Evolutionary conservation across 768 basidiomycete genomes (phyloP).

Genomic region (Rhodotorula toruloides): DNA sequence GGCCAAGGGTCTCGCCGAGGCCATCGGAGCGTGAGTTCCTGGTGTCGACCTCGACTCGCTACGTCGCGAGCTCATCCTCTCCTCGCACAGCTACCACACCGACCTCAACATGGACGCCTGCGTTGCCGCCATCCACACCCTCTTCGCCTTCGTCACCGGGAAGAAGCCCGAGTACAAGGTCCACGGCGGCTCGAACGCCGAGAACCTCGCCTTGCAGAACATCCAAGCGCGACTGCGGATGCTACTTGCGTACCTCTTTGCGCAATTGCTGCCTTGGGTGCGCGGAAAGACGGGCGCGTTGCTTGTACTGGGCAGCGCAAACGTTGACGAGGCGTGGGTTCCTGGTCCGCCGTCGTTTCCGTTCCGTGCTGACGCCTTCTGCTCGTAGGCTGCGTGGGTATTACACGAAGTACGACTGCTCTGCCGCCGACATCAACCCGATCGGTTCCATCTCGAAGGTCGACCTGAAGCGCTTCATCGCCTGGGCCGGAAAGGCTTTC

Average conservation of each 20-base stretch:
- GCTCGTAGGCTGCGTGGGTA: slow-evolving; percentile 77
- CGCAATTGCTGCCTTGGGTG: slow-evolving; percentile 91
- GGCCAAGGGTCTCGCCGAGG: slow-evolving; percentile 77
- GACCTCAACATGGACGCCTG: slow-evolving; percentile 94
- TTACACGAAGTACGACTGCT: slow-evolving; percentile 96
- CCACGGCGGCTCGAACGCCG: slow-evolving; percentile 77
- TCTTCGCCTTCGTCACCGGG: slow-evolving; percentile 79
- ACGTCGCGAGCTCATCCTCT: neutral
- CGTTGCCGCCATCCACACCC: slow-evolving; percentile 71
- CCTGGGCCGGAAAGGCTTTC: slow-evolving; percentile 69
- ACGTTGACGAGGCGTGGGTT: slow-evolving; percentile 87
- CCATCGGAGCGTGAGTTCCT: slow-evolving; percentile 72
- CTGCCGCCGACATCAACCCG: slow-evolving; percentile 91
- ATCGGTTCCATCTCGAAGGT: slow-evolving; percentile 98
- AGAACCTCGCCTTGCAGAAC: slow-evolving; percentile 95
- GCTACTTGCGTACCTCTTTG: slow-evolving; percentile 78
- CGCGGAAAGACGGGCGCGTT: slow-evolving; percentile 69
- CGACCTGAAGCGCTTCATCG: slow-evolving; percentile 92
- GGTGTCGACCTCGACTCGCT: too few relatives aligned
- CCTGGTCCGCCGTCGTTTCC: neutral
- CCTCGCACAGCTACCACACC: slow-evolving; percentile 69
- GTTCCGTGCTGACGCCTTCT: neutral
- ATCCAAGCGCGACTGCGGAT: slow-evolving; percentile 95
- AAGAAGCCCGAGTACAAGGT: slow-evolving; percentile 68
- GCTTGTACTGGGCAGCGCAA: slow-evolving; percentile 93